These are phyloP conservation scores for Alternaria sp. DNA, from an alignment of 2,329 filamentous ascomycete genomes.

Conservation along the genomic window DNA sequence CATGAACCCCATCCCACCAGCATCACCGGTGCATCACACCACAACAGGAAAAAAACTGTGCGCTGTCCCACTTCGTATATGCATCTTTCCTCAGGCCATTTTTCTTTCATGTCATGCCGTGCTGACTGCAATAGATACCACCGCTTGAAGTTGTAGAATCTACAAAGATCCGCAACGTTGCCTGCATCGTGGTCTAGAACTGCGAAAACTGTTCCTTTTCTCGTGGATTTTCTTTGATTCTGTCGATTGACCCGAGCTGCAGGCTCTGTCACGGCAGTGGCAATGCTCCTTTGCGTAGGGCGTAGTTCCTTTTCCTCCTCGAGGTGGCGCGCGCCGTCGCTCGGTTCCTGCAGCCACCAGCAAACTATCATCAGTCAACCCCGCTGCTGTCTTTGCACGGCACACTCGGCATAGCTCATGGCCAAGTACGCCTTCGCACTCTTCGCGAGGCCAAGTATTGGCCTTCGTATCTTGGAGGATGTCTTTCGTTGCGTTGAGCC, in stretches of 20 bases:
- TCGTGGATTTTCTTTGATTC: background rate
- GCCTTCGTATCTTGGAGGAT: slow-evolving; percentile 20
- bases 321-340: slow-evolving; percentile 1
- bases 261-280: background rate
- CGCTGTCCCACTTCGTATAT: slow-evolving; percentile 4
- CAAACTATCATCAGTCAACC: background rate
- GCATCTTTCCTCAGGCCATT: slow-evolving; percentile 1
- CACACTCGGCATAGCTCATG: background rate
- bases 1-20: background rate
- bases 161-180: background rate
- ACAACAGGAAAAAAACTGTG: slow-evolving; percentile 6
- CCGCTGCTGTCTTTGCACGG: slow-evolving; percentile 1
- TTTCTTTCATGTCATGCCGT: background rate
- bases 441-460: slow-evolving; percentile 20
- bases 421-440: slow-evolving; percentile 6
- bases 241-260: background rate
- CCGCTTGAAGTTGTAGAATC: background rate
- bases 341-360: slow-evolving; percentile 8
- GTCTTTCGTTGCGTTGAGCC: background rate
- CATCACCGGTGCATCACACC: background rate
- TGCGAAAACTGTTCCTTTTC: background rate
- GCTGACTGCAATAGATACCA: background rate
- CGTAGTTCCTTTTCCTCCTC: background rate
- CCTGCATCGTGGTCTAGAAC: background rate
- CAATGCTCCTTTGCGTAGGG: background rate